Evolutionary conservation across 495 filamentous ascomycete species (phyloP).

Genomic region (Xylaria acuta): DNA sequence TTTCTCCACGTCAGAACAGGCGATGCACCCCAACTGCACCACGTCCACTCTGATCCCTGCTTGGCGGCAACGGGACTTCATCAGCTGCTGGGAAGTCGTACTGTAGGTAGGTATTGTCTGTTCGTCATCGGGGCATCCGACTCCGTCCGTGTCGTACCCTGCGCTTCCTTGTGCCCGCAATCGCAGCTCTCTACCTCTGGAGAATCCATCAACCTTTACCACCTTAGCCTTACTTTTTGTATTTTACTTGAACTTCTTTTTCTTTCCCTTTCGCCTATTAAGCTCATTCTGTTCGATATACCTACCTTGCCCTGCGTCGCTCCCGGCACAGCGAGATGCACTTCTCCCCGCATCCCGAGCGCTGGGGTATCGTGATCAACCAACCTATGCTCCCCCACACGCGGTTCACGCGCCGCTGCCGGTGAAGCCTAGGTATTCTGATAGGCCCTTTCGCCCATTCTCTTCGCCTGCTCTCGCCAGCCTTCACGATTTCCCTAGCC

Average conservation of each 20-base stretch:
- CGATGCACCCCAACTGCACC: neutral
- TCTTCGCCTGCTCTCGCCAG: neutral
- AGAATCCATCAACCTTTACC: neutral
- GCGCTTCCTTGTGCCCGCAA: neutral
- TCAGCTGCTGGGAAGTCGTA: conserved; percentile 14
- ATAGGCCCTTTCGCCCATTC: neutral
- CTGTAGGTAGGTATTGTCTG: neutral
- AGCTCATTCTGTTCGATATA: conserved; percentile 8
- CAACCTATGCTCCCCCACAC: conserved; percentile 34
- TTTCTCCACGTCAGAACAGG: conserved; percentile 20
- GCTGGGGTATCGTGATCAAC: conserved; percentile 42
- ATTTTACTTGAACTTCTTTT: neutral
- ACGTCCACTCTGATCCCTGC: neutral
- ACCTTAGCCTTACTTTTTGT: conserved; percentile 1
- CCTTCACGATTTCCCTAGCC: neutral
- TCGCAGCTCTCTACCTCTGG: neutral
- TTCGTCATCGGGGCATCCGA: conserved; percentile 29
- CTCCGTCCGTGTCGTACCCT: conserved; percentile 2
- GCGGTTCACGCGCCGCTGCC: conserved; percentile 37
- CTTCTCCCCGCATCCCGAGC: conserved; percentile 41
- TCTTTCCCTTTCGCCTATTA: conserved; percentile 2
- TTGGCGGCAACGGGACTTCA: conserved; percentile 16
- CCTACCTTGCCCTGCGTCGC: conserved; percentile 29
- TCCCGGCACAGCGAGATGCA: conserved; percentile 37
- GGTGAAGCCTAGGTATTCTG: conserved; percentile 29